Conservation (phyloP, 352 stramenopile genomes). For the Phytophthora syringae region DNA sequence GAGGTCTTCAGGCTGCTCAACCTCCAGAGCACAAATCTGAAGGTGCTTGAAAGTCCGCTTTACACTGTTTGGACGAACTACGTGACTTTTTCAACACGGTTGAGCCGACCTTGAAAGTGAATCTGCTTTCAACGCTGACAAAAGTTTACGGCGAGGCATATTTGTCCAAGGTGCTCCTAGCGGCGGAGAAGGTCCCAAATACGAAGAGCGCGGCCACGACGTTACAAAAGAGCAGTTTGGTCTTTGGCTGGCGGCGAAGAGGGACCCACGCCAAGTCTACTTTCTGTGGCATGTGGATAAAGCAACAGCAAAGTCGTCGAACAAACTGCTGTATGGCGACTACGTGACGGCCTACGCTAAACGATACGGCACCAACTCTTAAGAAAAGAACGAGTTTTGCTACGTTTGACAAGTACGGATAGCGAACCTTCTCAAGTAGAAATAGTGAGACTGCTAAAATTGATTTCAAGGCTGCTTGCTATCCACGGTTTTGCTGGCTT, state of each 20-base stretch:
- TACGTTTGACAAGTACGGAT: not conserved
- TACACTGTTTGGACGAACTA: slow-evolving; percentile 22
- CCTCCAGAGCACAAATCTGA: not conserved
- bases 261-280: not conserved
- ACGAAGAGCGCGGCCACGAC: slow-evolving; percentile 4
- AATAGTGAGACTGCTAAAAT: too few species aligned
- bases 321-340: not conserved
- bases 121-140: not conserved
- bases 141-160: slow-evolving; percentile 13
- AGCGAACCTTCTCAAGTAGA: too few species aligned
- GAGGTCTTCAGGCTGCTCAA: slow-evolving; percentile 11
- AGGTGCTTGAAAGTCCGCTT: slow-evolving; percentile 3
- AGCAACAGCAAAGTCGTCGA: not conserved
- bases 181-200: slow-evolving; percentile 3
- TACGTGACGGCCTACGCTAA: not conserved
- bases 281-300: not conserved
- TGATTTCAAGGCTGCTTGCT: too few species aligned
- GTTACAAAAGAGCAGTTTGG: slow-evolving; percentile 1
- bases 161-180: slow-evolving; percentile 11
- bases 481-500: too few species aligned
- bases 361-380: not conserved
- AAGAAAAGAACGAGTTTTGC: not conserved
- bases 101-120: slow-evolving; percentile 6
- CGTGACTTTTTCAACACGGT: not conserved
- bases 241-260: not conserved